These are phyloP conservation scores for Tilletiaria anomala DNA, from an alignment of 1,284 basidiomycete species.

Conservation along the genomic window DNA sequence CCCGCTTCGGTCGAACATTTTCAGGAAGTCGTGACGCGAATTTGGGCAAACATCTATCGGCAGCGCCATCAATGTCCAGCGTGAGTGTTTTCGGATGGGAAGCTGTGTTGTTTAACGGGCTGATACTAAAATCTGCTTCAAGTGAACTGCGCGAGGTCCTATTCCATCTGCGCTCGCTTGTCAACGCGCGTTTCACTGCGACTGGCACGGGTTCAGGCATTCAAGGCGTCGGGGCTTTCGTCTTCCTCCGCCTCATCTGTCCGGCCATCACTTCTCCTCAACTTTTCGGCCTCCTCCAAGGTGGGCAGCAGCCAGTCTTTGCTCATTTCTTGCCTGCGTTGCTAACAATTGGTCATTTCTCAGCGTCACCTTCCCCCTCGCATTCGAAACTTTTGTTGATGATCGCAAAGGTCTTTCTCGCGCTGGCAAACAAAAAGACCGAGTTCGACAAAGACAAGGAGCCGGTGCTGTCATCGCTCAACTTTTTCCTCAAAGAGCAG, in stretches of 20 bases:
- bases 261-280: slow-evolving; percentile 27
- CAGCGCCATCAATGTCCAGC: slow-evolving; percentile 23
- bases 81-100: slow-evolving; percentile 1
- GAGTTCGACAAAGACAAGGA: slow-evolving; percentile 26
- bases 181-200: slow-evolving; percentile 18
- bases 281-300: slow-evolving; percentile 20
- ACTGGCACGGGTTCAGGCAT: slow-evolving; percentile 18
- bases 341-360: slow-evolving; percentile 3
- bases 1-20: slow-evolving; percentile 9
- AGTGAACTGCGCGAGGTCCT: slow-evolving; percentile 19
- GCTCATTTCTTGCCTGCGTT: neutral
- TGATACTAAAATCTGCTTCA: neutral
- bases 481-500: slow-evolving; percentile 6
- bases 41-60: slow-evolving; percentile 28
- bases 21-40: slow-evolving; percentile 11
- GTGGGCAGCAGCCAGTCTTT: neutral
- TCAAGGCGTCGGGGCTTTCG: slow-evolving; percentile 28
- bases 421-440: slow-evolving; percentile 20
- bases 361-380: slow-evolving; percentile 6
- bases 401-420: slow-evolving; percentile 22
- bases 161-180: slow-evolving; percentile 16
- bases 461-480: slow-evolving; percentile 3
- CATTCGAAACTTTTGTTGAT: slow-evolving; percentile 12
- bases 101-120: neutral
- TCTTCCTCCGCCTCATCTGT: slow-evolving; percentile 28